Conservation (phyloP, 2,329 filamentous ascomycete species). For the Botryosphaeria dothidea region DNA sequence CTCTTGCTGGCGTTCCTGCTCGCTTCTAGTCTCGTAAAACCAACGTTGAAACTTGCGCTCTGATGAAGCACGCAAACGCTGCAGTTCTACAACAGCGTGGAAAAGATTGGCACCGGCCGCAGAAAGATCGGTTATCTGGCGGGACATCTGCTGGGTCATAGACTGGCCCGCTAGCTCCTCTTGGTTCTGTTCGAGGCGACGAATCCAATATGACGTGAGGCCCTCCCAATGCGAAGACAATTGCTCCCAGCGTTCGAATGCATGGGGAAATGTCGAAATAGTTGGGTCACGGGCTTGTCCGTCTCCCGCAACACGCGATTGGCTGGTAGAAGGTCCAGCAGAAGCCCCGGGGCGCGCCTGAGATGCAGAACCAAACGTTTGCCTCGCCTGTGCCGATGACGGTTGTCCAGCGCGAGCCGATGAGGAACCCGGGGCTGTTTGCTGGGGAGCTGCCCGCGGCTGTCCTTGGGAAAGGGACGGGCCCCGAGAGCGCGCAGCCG, state of each 20-base stretch:
- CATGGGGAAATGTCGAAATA: constrained; percentile 81
- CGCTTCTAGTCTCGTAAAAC: constrained; percentile 93
- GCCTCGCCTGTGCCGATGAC: constrained; percentile 29
- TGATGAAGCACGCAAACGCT: constrained; percentile 88
- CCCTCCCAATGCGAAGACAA: constrained; percentile 98
- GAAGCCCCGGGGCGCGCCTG: constrained; percentile 33
- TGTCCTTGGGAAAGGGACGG: constrained; percentile 35
- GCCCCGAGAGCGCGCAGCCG: constrained; percentile 9
- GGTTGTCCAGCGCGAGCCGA: neutral
- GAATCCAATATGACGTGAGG: constrained; percentile 95
- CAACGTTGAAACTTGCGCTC: constrained; percentile 98
- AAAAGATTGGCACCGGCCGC: constrained; percentile 96
- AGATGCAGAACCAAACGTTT: constrained; percentile 32
- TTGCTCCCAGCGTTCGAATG: constrained; percentile 96
- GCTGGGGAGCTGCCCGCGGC: constrained; percentile 32
- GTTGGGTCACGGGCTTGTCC: constrained; percentile 37
- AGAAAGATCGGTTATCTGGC: constrained; percentile 95
- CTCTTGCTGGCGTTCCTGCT: constrained; percentile 84
- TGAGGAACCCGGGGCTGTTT: constrained; percentile 26
- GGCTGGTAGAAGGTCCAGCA: constrained; percentile 23
- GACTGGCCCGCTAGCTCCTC: constrained; percentile 82
- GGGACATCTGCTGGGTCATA: constrained; percentile 81
- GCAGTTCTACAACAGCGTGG: constrained; percentile 94
- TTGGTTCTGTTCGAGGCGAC: constrained; percentile 85
- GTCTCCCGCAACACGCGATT: constrained; percentile 28